Conservation (phyloP, 805 yeast species). For the Saccharomycopsis sp. region DNA sequence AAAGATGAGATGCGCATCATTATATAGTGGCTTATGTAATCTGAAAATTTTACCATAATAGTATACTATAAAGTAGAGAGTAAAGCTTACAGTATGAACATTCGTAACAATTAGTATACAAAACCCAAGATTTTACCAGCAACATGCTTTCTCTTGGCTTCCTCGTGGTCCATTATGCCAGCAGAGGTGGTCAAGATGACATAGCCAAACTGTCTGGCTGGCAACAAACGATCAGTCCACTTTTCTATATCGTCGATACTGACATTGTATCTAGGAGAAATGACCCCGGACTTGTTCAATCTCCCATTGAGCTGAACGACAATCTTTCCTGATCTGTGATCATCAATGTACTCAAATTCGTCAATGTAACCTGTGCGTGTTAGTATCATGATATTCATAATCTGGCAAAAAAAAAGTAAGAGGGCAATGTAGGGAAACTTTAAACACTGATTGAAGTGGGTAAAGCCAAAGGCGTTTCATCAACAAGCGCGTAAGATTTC, state of each 20-base stretch:
- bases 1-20: too few relatives aligned
- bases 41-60: too few relatives aligned
- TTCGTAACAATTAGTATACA: conserved; percentile 62
- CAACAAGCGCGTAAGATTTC: conserved; percentile 16
- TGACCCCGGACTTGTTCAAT: conserved; percentile 97
- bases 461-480: neutral
- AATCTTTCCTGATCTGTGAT: conserved; percentile 97
- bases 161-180: conserved; percentile 99
- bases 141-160: conserved; percentile 99
- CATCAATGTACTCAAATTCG: conserved; percentile 96
- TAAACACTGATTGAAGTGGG: conserved; percentile 18
- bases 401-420: too few relatives aligned
- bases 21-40: too few relatives aligned
- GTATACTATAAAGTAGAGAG: too few relatives aligned
- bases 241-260: conserved; percentile 91
- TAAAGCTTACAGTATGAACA: neutral
- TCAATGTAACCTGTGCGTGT: conserved; percentile 89
- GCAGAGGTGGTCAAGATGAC: conserved; percentile 97
- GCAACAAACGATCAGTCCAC: conserved; percentile 96
- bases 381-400: conserved; percentile 8
- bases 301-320: conserved; percentile 96
- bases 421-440: conserved; percentile 7
- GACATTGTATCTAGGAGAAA: conserved; percentile 97
- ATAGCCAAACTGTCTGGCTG: conserved; percentile 99
- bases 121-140: conserved; percentile 98